Percentiles rank a stretch among this genome's conserved stretches.
Evolutionary conservation across 805 yeast genomes (phyloP).

Genomic region (Komagataella mondaviorum): DNA sequence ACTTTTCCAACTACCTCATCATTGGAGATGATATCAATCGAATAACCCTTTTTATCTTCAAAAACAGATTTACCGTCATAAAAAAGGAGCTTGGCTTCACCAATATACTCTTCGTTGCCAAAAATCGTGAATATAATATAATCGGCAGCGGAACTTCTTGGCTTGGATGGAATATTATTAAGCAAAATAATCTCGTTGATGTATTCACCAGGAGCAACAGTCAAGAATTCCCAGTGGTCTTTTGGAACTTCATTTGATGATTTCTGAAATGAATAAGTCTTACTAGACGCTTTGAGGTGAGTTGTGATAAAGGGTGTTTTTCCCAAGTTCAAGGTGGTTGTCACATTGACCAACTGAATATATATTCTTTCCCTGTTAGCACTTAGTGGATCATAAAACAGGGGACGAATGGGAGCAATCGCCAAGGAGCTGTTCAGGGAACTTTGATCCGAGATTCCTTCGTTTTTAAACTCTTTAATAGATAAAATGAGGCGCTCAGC

Average conservation of each 20-base stretch:
- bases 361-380: conserved; percentile 47
- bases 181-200: conserved; percentile 62
- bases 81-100: conserved; percentile 36
- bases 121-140: conserved; percentile 40
- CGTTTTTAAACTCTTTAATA: conserved; percentile 58
- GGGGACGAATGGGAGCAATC: conserved; percentile 50
- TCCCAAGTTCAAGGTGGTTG: conserved; percentile 5
- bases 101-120: conserved; percentile 49
- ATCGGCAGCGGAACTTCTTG: conserved; percentile 33
- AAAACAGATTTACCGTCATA: conserved; percentile 13
- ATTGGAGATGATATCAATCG: conserved; percentile 29
- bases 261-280: conserved; percentile 42
- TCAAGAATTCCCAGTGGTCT: conserved; percentile 54
- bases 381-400: conserved; percentile 51
- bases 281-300: conserved; percentile 37
- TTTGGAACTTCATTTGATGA: conserved; percentile 47
- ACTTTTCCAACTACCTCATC: conserved; percentile 23
- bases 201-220: conserved; percentile 58
- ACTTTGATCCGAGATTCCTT: conserved; percentile 9
- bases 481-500: conserved; percentile 60
- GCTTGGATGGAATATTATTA: conserved; percentile 36
- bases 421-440: neutral
- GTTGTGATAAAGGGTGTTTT: conserved; percentile 35
- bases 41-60: conserved; percentile 30
- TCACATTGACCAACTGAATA: conserved; percentile 39